Percentiles rank a stretch among this genome's conserved stretches.
phyloP scores from a whole-genome alignment of 306 rosid species.

The Leucaena leucocephala region DNA sequence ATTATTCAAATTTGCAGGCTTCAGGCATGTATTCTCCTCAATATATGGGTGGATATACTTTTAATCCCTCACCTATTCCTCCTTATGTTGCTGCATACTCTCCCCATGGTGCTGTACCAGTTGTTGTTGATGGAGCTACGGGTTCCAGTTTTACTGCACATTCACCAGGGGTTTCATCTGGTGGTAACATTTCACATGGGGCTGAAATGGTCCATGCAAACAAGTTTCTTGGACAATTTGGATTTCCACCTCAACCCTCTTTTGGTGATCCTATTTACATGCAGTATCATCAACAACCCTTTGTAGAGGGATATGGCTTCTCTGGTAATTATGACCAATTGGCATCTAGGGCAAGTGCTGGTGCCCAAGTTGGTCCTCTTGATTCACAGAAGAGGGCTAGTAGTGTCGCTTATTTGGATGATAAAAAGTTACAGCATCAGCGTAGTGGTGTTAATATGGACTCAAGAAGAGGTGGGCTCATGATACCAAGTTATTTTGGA shows the following conservation, averaged over 20 bases:
- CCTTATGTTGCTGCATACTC: slow-evolving; percentile 55
- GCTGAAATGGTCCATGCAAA: slow-evolving; percentile 50
- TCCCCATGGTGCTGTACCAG: slow-evolving; percentile 51
- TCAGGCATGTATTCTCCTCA: slow-evolving; percentile 46
- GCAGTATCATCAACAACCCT: slow-evolving; percentile 56
- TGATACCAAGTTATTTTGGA: slow-evolving; percentile 55
- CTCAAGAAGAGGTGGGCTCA: slow-evolving; percentile 54
- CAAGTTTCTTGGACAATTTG: slow-evolving; percentile 52
- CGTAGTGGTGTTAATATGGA: slow-evolving; percentile 44
- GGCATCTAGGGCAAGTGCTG: slow-evolving; percentile 45
- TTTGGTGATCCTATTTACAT: slow-evolving; percentile 53
- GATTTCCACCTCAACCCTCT: slow-evolving; percentile 51
- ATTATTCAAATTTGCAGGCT: slow-evolving; percentile 45
- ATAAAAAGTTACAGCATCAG: slow-evolving; percentile 47
- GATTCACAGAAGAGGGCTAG: slow-evolving; percentile 44
- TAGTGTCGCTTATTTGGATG: slow-evolving; percentile 47
- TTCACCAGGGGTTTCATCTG: slow-evolving; percentile 49
- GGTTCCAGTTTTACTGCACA: slow-evolving; percentile 44
- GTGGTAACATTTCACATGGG: slow-evolving; percentile 50
- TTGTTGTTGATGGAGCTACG: slow-evolving; percentile 54
- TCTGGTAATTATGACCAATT: slow-evolving; percentile 43
- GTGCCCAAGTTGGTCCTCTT: slow-evolving; percentile 38
- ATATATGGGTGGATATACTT: slow-evolving; percentile 51
- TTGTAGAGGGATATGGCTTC: slow-evolving; percentile 49
- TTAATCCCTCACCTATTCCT: slow-evolving; percentile 47